Evolutionary conservation across 208 protist species (phyloP).

Genomic region (Trypanosomatidae sp.): DNA sequence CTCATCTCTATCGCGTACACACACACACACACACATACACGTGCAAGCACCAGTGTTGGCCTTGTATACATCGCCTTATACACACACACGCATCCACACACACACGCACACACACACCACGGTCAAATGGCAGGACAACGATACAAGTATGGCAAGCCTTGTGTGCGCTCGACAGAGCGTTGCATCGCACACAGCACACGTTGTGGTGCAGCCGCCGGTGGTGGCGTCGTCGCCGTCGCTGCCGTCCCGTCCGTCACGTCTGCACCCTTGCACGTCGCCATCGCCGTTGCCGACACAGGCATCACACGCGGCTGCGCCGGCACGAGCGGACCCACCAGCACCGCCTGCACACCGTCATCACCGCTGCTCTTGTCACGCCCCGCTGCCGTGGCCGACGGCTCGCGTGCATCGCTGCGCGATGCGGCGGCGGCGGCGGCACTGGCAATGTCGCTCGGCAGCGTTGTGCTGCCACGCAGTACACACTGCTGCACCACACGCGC

Average conservation of each 20-base stretch:
- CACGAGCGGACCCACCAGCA: no score
- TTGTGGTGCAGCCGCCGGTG: not conserved
- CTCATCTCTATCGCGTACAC: not conserved
- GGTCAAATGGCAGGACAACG: slow-evolving; percentile 81
- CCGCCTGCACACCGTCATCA: not conserved
- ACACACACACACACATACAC: no score
- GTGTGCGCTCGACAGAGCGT: slow-evolving; percentile 70
- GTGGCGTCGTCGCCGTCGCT: slow-evolving; percentile 2
- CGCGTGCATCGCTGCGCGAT: not conserved
- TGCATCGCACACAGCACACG: slow-evolving; percentile 63
- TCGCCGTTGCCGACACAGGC: slow-evolving; percentile 7
- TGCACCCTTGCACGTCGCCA: slow-evolving; percentile 5
- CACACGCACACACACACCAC: not conserved
- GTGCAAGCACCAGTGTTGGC: no score
- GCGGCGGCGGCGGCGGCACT: not conserved
- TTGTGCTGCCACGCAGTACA: slow-evolving; percentile 27
- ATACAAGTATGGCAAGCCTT: slow-evolving; percentile 86
- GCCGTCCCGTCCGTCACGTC: slow-evolving; percentile 9
- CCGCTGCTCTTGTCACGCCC: not conserved
- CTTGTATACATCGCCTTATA: no score
- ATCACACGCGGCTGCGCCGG: no score
- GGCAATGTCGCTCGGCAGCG: slow-evolving; percentile 19
- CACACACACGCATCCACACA: not conserved
- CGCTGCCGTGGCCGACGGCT: not conserved
- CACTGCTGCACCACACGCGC: slow-evolving; percentile 69